phyloP scores from a whole-genome alignment of 2,329 filamentous ascomycete species.

The Fusarium sp. region DNA sequence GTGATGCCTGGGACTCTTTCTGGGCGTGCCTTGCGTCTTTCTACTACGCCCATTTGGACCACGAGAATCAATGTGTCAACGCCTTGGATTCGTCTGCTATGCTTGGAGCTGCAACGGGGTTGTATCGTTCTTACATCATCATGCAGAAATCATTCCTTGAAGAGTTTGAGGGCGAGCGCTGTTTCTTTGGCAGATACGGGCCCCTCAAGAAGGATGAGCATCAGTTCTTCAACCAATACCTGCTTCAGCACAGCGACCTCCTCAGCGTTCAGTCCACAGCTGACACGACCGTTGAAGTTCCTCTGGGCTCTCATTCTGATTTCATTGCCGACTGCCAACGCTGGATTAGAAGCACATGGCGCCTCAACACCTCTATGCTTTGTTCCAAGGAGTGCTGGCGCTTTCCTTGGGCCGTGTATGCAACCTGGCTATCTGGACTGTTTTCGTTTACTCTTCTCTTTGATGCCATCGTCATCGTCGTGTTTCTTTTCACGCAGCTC shows the following conservation, averaged over 20 bases:
- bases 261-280: slow-evolving; percentile 26
- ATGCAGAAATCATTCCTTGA: slow-evolving; percentile 8
- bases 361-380: slow-evolving; percentile 17
- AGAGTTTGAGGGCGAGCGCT: slow-evolving; percentile 28
- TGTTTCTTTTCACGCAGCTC: neutral
- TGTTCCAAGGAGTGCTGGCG: neutral
- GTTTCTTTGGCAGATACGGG: slow-evolving; percentile 20
- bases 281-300: slow-evolving; percentile 1
- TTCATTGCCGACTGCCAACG: slow-evolving; percentile 25
- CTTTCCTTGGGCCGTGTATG: slow-evolving; percentile 10
- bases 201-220: slow-evolving; percentile 31
- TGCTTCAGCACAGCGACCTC: slow-evolving; percentile 16
- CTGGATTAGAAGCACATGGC: slow-evolving; percentile 15
- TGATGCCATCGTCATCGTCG: slow-evolving; percentile 8
- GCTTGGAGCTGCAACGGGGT: slow-evolving; percentile 12
- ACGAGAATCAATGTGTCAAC: slow-evolving; percentile 18
- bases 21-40: slow-evolving; percentile 21
- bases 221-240: slow-evolving; percentile 25
- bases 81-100: slow-evolving; percentile 26
- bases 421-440: slow-evolving; percentile 16
- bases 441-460: slow-evolving; percentile 18
- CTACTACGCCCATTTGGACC: slow-evolving; percentile 10
- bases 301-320: neutral
- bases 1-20: slow-evolving; percentile 5
- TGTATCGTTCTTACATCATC: slow-evolving; percentile 21